Evolutionary conservation across 345 rosid species (phyloP).

Genomic region (Syzygium oleosum): DNA sequence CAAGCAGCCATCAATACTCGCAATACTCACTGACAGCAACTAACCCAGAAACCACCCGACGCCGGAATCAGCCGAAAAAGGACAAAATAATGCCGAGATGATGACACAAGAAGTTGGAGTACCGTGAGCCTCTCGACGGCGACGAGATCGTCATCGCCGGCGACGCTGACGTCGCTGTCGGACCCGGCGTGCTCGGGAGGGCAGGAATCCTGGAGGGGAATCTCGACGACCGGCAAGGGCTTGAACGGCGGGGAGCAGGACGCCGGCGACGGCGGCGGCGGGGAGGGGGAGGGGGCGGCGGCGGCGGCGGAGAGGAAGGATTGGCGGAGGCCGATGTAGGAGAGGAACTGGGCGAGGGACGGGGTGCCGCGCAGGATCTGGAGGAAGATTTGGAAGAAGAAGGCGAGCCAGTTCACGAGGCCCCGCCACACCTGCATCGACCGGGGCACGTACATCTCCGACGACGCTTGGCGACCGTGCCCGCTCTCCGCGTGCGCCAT

Average conservation of each 20-base stretch:
- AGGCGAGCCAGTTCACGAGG: slow-evolving; percentile 17
- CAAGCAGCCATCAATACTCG: background rate
- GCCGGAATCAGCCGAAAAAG: background rate
- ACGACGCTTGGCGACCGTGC: background rate
- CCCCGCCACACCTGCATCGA: slow-evolving; percentile 23
- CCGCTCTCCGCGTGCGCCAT: background rate
- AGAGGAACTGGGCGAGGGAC: slow-evolving; percentile 19
- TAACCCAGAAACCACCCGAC: background rate
- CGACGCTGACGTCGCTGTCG: background rate
- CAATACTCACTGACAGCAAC: background rate
- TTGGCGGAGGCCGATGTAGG: slow-evolving; percentile 15
- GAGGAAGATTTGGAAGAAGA: slow-evolving; percentile 14
- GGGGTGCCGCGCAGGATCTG: slow-evolving; percentile 29
- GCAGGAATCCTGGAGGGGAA: slow-evolving; percentile 14
- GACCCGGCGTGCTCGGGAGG: background rate
- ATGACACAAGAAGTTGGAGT: background rate
- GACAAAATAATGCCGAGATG: too few species aligned
- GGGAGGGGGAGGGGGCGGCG: slow-evolving; percentile 3
- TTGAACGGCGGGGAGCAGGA: slow-evolving; percentile 8
- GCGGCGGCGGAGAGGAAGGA: slow-evolving; percentile 5
- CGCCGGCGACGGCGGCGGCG: background rate
- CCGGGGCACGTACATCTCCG: slow-evolving; percentile 13
- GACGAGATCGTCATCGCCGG: background rate
- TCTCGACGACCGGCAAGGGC: slow-evolving; percentile 27
- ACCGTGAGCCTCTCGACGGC: slow-evolving; percentile 17